Conservation (phyloP, 2,329 filamentous ascomycete genomes). For the Albophoma yamanashiensis region DNA sequence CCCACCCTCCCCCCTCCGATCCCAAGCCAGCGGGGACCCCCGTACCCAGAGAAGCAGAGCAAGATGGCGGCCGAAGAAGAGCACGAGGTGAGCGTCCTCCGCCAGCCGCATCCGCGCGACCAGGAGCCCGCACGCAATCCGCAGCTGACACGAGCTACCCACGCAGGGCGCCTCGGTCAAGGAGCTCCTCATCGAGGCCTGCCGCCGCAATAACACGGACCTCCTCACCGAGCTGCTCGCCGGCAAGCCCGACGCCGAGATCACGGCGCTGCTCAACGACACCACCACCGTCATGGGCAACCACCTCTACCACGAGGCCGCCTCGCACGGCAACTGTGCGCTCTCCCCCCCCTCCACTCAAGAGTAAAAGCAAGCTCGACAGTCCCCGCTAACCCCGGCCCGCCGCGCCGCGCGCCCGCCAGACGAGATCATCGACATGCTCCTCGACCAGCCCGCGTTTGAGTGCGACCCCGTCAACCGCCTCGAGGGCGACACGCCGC, state of each 20-base stretch:
- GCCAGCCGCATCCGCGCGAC: too few species aligned
- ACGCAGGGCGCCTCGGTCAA: conserved; percentile 68
- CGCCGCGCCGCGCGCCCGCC: too few species aligned
- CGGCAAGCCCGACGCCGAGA: conserved; percentile 49
- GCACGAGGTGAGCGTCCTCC: conserved; percentile 6
- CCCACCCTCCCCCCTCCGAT: neutral
- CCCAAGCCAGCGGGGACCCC: neutral
- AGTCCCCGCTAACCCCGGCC: too few species aligned
- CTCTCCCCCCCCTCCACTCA: conserved; percentile 8
- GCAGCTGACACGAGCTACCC: neutral
- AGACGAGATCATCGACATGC: conserved; percentile 73
- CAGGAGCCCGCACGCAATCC: too few species aligned
- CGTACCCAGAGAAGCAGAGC: neutral
- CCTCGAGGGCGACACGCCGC: conserved; percentile 63
- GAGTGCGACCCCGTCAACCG: conserved; percentile 73
- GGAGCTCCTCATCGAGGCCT: conserved; percentile 86
- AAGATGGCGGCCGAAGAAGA: conserved; percentile 9
- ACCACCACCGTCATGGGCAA: conserved; percentile 81
- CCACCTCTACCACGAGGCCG: conserved; percentile 82
- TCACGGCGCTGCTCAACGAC: conserved; percentile 72
- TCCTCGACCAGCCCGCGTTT: conserved; percentile 74
- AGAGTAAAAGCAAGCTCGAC: too few species aligned
- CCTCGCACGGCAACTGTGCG: conserved; percentile 74
- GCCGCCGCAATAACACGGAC: conserved; percentile 83
- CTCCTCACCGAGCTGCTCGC: conserved; percentile 68